A percentile compares a stretch with the other conserved stretches of the same genome.
phyloP scores from a whole-genome alignment of 306 rosid species.

The Leucaena leucocephala region DNA sequence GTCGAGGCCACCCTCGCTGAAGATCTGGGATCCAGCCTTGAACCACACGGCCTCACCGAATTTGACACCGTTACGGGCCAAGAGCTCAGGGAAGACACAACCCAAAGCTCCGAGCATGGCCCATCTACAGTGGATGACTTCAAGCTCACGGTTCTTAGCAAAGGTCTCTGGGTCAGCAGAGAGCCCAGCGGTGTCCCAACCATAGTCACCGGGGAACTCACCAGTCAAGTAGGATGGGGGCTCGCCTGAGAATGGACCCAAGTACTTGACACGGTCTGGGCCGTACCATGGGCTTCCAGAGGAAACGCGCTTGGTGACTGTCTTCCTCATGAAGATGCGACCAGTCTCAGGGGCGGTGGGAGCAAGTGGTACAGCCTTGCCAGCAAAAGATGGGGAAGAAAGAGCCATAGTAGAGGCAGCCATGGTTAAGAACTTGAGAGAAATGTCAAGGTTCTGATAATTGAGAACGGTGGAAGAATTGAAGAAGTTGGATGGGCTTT shows the following conservation, averaged over 20 bases:
- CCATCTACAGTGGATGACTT: too few species aligned
- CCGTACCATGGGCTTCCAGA: slow-evolving; percentile 56
- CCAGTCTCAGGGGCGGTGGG: slow-evolving; percentile 38
- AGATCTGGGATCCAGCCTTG: too few species aligned
- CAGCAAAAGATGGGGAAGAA: slow-evolving; percentile 58
- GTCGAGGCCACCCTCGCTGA: too few species aligned
- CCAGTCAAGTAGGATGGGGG: slow-evolving; percentile 22
- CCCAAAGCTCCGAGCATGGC: too few species aligned
- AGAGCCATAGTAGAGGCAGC: slow-evolving; percentile 67
- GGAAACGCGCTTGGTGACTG: slow-evolving; percentile 8
- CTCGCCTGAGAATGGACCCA: too few species aligned
- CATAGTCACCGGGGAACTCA: slow-evolving; percentile 68
- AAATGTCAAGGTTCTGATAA: not conserved
- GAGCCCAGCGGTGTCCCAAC: slow-evolving; percentile 74
- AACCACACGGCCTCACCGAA: too few species aligned
- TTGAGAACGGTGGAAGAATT: not conserved
- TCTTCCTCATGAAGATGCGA: slow-evolving; percentile 55
- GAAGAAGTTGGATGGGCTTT: not conserved
- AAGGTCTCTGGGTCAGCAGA: slow-evolving; percentile 68
- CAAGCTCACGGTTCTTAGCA: too few species aligned
- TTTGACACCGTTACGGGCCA: too few species aligned
- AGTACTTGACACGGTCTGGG: too few species aligned
- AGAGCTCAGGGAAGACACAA: too few species aligned
- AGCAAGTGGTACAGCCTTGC: slow-evolving; percentile 51
- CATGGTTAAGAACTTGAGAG: slow-evolving; percentile 18